Conservation (phyloP, 163 green algal genomes). For the Chlamydomonas reinhardtii region DNA sequence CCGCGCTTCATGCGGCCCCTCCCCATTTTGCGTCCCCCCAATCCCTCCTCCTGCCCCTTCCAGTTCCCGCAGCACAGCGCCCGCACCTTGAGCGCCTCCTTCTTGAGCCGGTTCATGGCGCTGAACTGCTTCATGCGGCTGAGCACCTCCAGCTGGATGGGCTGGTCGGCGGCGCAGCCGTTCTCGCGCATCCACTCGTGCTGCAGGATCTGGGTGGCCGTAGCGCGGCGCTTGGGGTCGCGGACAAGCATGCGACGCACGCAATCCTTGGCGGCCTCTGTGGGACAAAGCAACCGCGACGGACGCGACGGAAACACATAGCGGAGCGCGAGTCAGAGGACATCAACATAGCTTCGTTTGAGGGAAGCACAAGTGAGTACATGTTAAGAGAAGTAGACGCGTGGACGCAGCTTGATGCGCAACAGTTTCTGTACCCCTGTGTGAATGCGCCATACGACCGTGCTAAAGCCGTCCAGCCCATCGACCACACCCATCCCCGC, state of each 20-base stretch:
- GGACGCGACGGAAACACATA: too few species aligned
- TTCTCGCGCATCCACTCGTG: slow-evolving; percentile 96
- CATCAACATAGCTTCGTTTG: too few species aligned
- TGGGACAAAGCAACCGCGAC: background rate
- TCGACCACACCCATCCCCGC: too few species aligned
- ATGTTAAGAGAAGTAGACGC: too few species aligned
- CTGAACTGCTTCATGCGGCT: slow-evolving; percentile 92
- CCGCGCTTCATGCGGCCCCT: too few species aligned
- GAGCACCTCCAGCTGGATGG: slow-evolving; percentile 94
- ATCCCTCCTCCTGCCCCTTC: too few species aligned
- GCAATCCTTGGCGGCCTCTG: slow-evolving; percentile 89
- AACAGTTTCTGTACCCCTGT: too few species aligned
- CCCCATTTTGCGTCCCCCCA: too few species aligned
- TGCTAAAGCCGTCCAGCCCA: background rate
- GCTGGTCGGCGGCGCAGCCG: slow-evolving; percentile 86
- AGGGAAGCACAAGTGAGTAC: too few species aligned
- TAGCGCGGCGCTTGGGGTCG: slow-evolving; percentile 90
- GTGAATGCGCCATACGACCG: too few species aligned
- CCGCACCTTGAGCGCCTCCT: slow-evolving; percentile 91
- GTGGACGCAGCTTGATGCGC: too few species aligned
- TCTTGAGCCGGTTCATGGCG: slow-evolving; percentile 97
- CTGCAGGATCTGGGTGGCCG: slow-evolving; percentile 89
- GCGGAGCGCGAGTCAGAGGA: too few species aligned
- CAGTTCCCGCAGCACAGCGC: background rate
- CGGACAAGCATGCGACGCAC: slow-evolving; percentile 92